Percentiles rank a stretch among this genome's conserved stretches.
These are phyloP conservation scores for Rhizophagus prolifer DNA, from an alignment of 192 early-diverging fungal genomes.

Conservation along the genomic window DNA sequence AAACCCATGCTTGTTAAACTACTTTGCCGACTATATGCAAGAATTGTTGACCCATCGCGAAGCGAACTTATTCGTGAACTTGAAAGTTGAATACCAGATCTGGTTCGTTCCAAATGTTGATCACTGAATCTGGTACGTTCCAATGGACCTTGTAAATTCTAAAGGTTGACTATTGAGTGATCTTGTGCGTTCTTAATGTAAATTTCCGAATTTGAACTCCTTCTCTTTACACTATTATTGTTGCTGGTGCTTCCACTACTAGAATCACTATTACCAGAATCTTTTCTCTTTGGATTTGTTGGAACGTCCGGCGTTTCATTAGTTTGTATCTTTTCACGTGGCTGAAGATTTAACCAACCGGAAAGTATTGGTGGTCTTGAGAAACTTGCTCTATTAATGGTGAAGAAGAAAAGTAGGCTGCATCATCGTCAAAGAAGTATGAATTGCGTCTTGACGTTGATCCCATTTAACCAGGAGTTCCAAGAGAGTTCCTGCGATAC, in stretches of 20 bases:
- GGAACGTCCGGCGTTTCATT: neutral
- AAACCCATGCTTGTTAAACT: conserved; percentile 25
- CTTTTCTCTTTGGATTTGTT: too few relatives aligned
- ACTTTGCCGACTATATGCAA: too few relatives aligned
- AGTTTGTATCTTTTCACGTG: neutral
- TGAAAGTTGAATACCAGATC: too few relatives aligned
- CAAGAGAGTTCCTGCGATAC: neutral
- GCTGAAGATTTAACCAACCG: neutral
- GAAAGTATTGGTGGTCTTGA: conserved; percentile 5
- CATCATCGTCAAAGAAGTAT: too few relatives aligned
- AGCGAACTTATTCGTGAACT: neutral
- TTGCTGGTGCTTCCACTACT: too few relatives aligned
- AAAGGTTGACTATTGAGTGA: neutral
- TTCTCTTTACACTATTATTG: neutral
- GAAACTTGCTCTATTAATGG: neutral
- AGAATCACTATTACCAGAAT: neutral
- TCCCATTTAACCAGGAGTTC: too few relatives aligned
- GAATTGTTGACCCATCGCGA: too few relatives aligned
- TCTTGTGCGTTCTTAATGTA: neutral
- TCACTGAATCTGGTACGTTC: neutral
- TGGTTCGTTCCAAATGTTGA: neutral
- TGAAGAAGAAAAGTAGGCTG: too few relatives aligned
- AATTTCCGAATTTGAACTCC: neutral
- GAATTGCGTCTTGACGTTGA: too few relatives aligned
- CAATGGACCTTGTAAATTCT: too few relatives aligned